Conservation (phyloP, 73 alveolate species). For the Paramecium sonneborni region DNA sequence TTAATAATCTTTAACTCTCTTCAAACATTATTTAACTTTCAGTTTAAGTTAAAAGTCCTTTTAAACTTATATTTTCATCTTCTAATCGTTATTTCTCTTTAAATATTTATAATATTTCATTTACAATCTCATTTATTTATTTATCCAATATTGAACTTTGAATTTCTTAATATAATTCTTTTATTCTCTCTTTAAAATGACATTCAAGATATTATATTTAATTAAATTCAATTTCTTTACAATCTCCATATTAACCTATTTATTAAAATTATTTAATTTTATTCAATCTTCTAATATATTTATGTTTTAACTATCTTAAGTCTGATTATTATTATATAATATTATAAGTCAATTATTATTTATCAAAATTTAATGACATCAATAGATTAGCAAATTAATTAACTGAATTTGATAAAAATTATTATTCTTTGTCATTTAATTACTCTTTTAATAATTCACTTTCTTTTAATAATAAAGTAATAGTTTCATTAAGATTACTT, state of each 20-base stretch:
- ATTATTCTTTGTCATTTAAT: not conserved
- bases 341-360: not conserved
- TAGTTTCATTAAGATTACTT: not conserved
- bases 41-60: not conserved
- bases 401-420: not conserved
- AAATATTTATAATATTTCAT: not conserved
- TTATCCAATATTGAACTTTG: not conserved
- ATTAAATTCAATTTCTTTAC: not conserved
- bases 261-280: not conserved
- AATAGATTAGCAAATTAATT: not conserved
- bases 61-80: not conserved
- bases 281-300: not conserved
- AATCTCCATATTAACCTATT: not conserved
- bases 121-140: not conserved
- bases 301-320: not conserved
- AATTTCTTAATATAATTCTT: not conserved
- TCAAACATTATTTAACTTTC: not conserved
- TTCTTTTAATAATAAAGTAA: not conserved
- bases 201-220: not conserved
- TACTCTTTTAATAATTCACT: not conserved
- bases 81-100: not conserved
- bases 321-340: not conserved
- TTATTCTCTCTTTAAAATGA: not conserved
- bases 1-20: not conserved
- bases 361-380: not conserved